These are phyloP conservation scores for Cryphonectria radicalis DNA, from an alignment of 2,329 filamentous ascomycete species.

Conservation along the genomic window DNA sequence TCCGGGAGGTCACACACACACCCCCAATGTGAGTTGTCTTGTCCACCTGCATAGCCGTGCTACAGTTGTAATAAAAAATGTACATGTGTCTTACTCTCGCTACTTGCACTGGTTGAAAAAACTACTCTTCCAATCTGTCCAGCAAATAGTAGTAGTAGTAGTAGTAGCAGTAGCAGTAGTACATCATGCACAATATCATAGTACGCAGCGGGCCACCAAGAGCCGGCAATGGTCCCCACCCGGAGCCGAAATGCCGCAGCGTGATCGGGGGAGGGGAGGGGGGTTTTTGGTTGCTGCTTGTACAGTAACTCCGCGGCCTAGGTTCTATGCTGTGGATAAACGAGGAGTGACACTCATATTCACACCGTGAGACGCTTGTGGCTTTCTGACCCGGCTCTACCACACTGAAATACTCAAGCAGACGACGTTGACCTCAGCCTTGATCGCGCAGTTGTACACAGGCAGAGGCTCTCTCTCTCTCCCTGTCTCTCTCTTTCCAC, in stretches of 20 bases:
- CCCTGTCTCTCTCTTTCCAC: neutral
- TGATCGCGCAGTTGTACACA: neutral
- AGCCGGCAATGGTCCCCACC: slow-evolving; percentile 4
- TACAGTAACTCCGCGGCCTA: neutral
- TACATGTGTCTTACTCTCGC: neutral
- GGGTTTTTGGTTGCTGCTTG: neutral
- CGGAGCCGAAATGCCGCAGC: slow-evolving; percentile 5
- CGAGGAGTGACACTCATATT: neutral
- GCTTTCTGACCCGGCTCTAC: neutral
- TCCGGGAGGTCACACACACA: neutral
- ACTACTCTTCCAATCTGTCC: too few species aligned
- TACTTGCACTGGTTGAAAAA: neutral
- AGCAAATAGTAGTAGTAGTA: too few species aligned
- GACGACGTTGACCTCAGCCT: neutral
- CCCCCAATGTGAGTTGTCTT: neutral
- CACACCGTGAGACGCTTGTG: neutral
- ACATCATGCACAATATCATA: neutral
- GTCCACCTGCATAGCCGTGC: neutral
- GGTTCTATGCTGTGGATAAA: neutral
- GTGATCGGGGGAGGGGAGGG: neutral
- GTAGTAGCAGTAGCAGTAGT: neutral
- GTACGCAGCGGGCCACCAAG: neutral
- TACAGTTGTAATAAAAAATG: neutral
- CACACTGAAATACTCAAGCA: neutral
- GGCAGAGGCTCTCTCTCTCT: neutral